A percentile compares a stretch with the other conserved stretches of the same genome.
Evolutionary conservation across 345 rosid genomes (phyloP).

Genomic region (Linum tenue): DNA sequence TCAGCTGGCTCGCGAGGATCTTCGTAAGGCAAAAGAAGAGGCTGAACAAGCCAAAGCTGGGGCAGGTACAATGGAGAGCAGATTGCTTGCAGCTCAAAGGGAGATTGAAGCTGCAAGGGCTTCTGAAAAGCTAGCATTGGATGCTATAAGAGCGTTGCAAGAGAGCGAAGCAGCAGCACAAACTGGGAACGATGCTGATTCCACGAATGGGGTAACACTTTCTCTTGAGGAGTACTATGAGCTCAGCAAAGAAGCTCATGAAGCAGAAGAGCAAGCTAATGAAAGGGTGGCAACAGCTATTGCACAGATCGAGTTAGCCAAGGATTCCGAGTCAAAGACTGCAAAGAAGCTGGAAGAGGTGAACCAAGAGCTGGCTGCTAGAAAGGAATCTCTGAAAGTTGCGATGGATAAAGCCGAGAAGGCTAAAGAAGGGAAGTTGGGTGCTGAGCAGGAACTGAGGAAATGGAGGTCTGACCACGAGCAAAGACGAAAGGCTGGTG

Average conservation of each 20-base stretch:
- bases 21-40: constrained; percentile 61
- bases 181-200: constrained; percentile 27
- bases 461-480: constrained; percentile 83
- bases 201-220: constrained; percentile 52
- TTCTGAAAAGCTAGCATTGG: constrained; percentile 73
- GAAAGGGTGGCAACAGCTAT: constrained; percentile 59
- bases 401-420: constrained; percentile 77
- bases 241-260: constrained; percentile 70
- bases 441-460: constrained; percentile 76
- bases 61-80: constrained; percentile 59
- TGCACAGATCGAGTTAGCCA: constrained; percentile 64
- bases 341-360: constrained; percentile 53
- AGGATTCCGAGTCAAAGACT: constrained; percentile 49
- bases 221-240: constrained; percentile 81
- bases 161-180: constrained; percentile 62
- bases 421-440: constrained; percentile 82
- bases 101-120: constrained; percentile 83
- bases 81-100: constrained; percentile 61
- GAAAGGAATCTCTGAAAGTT: constrained; percentile 43
- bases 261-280: constrained; percentile 72
- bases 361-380: constrained; percentile 41
- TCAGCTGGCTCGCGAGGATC: constrained; percentile 61
- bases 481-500: constrained; percentile 46
- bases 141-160: constrained; percentile 77
- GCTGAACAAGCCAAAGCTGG: constrained; percentile 79